Evolutionary conservation across 2,329 filamentous ascomycete species (phyloP).

Genomic region (Verticillium nonalfalfae): DNA sequence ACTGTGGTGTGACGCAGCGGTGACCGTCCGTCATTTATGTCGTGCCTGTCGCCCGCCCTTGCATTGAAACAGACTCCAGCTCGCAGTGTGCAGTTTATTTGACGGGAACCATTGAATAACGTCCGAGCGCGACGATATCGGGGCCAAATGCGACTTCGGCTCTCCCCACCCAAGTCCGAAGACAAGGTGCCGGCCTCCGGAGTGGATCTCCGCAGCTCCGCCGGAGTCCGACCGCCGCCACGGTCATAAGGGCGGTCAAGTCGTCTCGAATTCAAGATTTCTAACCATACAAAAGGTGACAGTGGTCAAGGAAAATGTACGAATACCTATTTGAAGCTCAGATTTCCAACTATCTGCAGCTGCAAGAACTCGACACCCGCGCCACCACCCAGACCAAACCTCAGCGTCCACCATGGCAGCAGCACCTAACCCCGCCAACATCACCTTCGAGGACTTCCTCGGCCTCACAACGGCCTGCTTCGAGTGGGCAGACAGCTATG

Average conservation of each 20-base stretch:
- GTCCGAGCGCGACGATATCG: background rate
- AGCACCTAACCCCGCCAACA: background rate
- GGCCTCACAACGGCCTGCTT: slow-evolving; percentile 43
- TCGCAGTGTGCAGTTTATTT: background rate
- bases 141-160: background rate
- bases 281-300: background rate
- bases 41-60: background rate
- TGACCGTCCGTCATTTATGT: background rate
- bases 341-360: background rate
- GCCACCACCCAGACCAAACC: background rate
- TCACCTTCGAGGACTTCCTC: slow-evolving; percentile 34
- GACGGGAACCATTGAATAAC: too few species aligned
- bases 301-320: background rate
- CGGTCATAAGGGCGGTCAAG: background rate
- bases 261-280: background rate
- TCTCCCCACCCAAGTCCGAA: background rate
- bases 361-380: background rate
- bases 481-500: slow-evolving; percentile 61
- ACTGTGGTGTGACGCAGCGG: too few species aligned
- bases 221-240: background rate
- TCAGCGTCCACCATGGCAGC: background rate
- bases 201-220: background rate
- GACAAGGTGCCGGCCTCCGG: background rate
- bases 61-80: background rate
- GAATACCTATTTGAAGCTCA: background rate